Evolutionary conservation across 768 basidiomycete species (phyloP).

Genomic region (Mycena metata): DNA sequence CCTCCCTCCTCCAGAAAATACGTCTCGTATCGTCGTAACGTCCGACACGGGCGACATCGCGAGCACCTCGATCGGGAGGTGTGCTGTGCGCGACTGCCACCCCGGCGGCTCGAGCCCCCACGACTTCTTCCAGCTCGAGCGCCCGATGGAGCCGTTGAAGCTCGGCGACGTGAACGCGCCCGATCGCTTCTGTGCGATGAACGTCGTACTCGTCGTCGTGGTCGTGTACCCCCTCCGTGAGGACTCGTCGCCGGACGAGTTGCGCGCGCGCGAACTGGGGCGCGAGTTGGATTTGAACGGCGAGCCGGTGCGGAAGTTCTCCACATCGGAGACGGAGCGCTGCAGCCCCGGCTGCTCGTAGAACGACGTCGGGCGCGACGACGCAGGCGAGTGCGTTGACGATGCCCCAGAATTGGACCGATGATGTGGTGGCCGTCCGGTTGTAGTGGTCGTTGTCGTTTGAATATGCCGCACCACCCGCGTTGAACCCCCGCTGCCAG

Average conservation of each 20-base stretch:
- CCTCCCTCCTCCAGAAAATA: slow-evolving; percentile 78
- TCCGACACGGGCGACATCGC: slow-evolving; percentile 72
- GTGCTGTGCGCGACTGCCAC: slow-evolving; percentile 78
- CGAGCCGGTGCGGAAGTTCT: slow-evolving; percentile 72
- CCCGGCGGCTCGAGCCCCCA: slow-evolving; percentile 92
- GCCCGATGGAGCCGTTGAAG: slow-evolving; percentile 62
- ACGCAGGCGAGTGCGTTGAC: slow-evolving; percentile 80
- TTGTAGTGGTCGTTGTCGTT: slow-evolving; percentile 48
- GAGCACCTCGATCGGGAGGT: slow-evolving; percentile 82
- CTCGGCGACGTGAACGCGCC: slow-evolving; percentile 71
- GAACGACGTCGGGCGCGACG: slow-evolving; percentile 83
- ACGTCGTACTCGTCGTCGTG: slow-evolving; percentile 62
- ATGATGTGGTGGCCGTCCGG: slow-evolving; percentile 64
- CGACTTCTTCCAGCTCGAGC: slow-evolving; percentile 89
- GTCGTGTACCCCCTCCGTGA: slow-evolving; percentile 44
- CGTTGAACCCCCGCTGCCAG: slow-evolving; percentile 86
- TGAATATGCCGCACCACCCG: slow-evolving; percentile 80
- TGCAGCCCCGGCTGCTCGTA: slow-evolving; percentile 62
- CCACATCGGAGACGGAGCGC: slow-evolving; percentile 66
- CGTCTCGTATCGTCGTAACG: slow-evolving; percentile 74
- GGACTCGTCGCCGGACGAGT: slow-evolving; percentile 50
- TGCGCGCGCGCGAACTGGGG: slow-evolving; percentile 61
- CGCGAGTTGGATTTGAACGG: slow-evolving; percentile 69
- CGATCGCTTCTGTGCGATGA: slow-evolving; percentile 85
- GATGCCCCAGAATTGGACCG: slow-evolving; percentile 85